Evolutionary conservation across 495 filamentous ascomycete genomes (phyloP).

Genomic region (Entonaema liquescens): DNA sequence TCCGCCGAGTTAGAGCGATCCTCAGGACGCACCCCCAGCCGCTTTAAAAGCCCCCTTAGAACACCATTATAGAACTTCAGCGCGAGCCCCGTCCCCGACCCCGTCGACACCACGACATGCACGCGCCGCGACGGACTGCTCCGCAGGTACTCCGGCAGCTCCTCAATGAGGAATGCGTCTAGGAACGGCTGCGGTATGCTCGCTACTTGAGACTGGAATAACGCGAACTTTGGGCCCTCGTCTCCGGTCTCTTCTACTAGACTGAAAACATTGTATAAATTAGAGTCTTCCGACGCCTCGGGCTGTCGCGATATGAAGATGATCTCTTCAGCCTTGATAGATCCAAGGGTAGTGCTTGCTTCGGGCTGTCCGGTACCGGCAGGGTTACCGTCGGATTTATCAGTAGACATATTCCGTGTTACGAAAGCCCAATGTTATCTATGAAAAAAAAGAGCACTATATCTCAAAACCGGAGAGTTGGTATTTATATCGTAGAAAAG

Average conservation of each 20-base stretch:
- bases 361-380: constrained; percentile 9
- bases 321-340: constrained; percentile 48
- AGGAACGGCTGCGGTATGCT: constrained; percentile 47
- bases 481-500: background rate
- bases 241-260: constrained; percentile 44
- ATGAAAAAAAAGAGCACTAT: too few relatives aligned
- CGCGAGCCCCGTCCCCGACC: constrained; percentile 74
- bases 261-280: constrained; percentile 48
- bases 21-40: constrained; percentile 30
- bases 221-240: constrained; percentile 39
- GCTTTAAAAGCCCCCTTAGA: constrained; percentile 66
- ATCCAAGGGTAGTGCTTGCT: constrained; percentile 3
- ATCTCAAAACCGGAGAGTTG: background rate
- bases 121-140: constrained; percentile 46
- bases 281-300: background rate
- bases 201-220: constrained; percentile 34
- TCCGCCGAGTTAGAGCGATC: constrained; percentile 7
- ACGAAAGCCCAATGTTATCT: background rate
- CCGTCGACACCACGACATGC: constrained; percentile 76
- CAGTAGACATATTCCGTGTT: constrained; percentile 21
- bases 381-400: constrained; percentile 14
- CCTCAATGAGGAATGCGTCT: constrained; percentile 41
- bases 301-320: constrained; percentile 42
- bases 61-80: constrained; percentile 62
- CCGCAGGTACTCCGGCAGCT: constrained; percentile 49